Evolutionary conservation across 805 yeast species (phyloP).

Genomic region (Candida tibetensis): DNA sequence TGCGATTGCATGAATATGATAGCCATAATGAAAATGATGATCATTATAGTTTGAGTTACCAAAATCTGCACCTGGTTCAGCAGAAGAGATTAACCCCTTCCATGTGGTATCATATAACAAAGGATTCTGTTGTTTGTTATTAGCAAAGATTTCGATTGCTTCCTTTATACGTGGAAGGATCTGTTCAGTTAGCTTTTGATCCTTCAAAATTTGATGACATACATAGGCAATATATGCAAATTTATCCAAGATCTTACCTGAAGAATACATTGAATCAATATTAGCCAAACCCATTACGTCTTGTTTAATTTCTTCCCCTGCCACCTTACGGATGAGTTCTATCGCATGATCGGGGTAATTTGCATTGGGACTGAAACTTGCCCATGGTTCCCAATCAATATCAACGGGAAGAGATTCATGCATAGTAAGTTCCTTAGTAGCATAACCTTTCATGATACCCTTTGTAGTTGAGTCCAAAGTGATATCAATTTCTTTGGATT

Average conservation of each 20-base stretch:
- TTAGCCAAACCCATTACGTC: constrained; percentile 59
- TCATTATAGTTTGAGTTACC: constrained; percentile 72
- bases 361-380: constrained; percentile 35
- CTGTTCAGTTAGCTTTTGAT: constrained; percentile 47
- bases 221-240: constrained; percentile 84
- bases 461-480: constrained; percentile 49
- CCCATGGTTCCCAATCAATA: constrained; percentile 56
- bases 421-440: constrained; percentile 40
- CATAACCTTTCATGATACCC: constrained; percentile 46
- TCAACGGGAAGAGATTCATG: constrained; percentile 40
- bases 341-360: constrained; percentile 26
- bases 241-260: constrained; percentile 86
- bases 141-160: constrained; percentile 68
- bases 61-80: constrained; percentile 62
- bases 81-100: constrained; percentile 75
- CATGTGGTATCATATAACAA: constrained; percentile 75
- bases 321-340: constrained; percentile 44
- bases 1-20: constrained; percentile 71
- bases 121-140: constrained; percentile 68
- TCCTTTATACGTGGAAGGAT: constrained; percentile 58
- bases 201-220: constrained; percentile 61
- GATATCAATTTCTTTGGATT: constrained; percentile 28
- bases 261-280: constrained; percentile 82
- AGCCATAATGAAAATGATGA: constrained; percentile 76
- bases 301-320: constrained; percentile 50